Evolutionary conservation across 2,329 filamentous ascomycete genomes (phyloP), one percentile per base, ranked within the genome.

Genomic region (Exophiala sp.): DNA sequence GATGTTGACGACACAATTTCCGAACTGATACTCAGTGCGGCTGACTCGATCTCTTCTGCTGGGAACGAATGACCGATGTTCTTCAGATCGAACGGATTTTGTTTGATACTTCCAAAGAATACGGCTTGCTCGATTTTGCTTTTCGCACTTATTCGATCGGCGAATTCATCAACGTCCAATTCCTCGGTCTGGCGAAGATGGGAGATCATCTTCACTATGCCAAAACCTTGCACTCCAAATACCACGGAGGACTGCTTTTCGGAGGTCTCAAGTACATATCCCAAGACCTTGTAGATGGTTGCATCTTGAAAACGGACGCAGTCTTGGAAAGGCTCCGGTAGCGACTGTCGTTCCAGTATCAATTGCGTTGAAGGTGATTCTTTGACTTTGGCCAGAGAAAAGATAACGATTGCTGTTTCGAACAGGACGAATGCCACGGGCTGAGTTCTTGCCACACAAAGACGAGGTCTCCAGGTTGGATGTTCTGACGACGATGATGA

Each of bases 71-170:
- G 83, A 36, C 82, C 77, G 59, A 83, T 82, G 40, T 85, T 81
- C 40, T 86, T 82, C 64, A 99, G 90, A 58, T 91, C 85, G n/a
- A 99, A 73, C n/a, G 92, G 88, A 64, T 91, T 97, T 65, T 89
- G 84, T 58, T 86, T 80, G 66, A 88, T 84, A 44, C 83, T 84
- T 1, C 91, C 91, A 67, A 90, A 97, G 72, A 96, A 97, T 1
- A 97, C 88, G 2, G 91, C 91, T 72, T 99, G 91, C 66, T 96
- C 90, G 38, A 99, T 79, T 71, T 94, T 96, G 71, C 85, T 89
- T 71, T 90, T 94, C 5, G 89, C 88, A 1, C 88, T 91, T 12
- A 95, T 82, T 61, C 73, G 74, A 11, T 60, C 60, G 53, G 69
- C 67, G 16, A 54, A 35, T 20, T 67, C 63, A 40, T 74, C 73